These are phyloP conservation scores for Lasiosphaeria ovina DNA, from an alignment of 495 filamentous ascomycete genomes.

Conservation along the genomic window DNA sequence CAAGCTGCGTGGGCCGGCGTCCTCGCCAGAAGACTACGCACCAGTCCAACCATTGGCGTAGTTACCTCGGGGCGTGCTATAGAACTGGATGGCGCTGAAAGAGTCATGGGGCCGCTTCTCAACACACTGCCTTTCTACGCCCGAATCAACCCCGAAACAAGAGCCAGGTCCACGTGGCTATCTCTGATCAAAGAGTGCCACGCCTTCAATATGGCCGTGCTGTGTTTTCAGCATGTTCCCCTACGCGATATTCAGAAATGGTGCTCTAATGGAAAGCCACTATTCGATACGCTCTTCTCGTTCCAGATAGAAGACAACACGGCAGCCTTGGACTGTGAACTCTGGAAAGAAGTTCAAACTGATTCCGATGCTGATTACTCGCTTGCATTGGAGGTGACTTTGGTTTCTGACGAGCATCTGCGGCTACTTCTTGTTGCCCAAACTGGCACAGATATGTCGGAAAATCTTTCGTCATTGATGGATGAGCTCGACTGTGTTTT, in stretches of 20 bases:
- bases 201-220: slow-evolving; percentile 55
- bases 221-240: slow-evolving; percentile 69
- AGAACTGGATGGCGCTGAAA: slow-evolving; percentile 61
- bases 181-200: slow-evolving; percentile 56
- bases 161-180: slow-evolving; percentile 48
- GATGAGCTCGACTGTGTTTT: slow-evolving; percentile 38
- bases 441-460: slow-evolving; percentile 28
- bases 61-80: slow-evolving; percentile 71
- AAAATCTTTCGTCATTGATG: slow-evolving; percentile 36
- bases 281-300: slow-evolving; percentile 86
- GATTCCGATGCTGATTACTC: slow-evolving; percentile 62
- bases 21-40: slow-evolving; percentile 39
- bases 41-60: slow-evolving; percentile 55
- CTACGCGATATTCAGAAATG: slow-evolving; percentile 73
- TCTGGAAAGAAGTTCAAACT: slow-evolving; percentile 58
- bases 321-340: neutral
- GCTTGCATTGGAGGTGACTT: slow-evolving; percentile 68
- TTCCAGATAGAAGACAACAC: slow-evolving; percentile 57
- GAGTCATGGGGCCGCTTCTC: slow-evolving; percentile 79
- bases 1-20: slow-evolving; percentile 67
- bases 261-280: slow-evolving; percentile 52
- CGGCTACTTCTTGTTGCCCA: slow-evolving; percentile 55
- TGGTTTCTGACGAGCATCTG: slow-evolving; percentile 44
- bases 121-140: slow-evolving; percentile 76
- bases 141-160: slow-evolving; percentile 1